phyloP scores from a whole-genome alignment of 2,329 filamentous ascomycete species.

The Periconia digitata region DNA sequence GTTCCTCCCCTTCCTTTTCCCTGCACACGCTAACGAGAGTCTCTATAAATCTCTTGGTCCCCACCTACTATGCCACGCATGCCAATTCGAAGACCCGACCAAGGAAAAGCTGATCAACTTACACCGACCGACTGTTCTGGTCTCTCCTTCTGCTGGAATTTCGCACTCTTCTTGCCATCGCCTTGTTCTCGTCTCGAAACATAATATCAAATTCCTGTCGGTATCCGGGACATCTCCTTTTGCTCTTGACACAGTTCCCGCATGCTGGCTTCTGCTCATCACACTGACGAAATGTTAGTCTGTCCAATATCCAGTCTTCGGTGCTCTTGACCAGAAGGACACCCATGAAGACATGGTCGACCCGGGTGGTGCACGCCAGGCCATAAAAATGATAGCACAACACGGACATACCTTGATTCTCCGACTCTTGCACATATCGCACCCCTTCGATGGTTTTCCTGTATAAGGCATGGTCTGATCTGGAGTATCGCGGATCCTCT shows the following conservation, averaged over 20 bases:
- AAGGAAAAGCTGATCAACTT: not conserved
- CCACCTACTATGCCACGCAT: not conserved
- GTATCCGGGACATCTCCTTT: conserved; percentile 35
- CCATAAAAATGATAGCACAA: too few relatives aligned
- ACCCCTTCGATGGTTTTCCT: conserved; percentile 55
- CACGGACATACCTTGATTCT: conserved; percentile 67
- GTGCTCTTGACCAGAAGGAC: conserved; percentile 1
- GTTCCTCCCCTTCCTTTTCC: too few relatives aligned
- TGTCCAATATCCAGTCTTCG: not conserved
- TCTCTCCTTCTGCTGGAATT: conserved; percentile 39
- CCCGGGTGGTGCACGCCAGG: conserved; percentile 5
- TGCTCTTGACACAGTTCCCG: conserved; percentile 38
- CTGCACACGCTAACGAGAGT: too few relatives aligned
- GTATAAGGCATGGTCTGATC: conserved; percentile 40
- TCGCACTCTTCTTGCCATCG: conserved; percentile 64
- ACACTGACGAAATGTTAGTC: conserved; percentile 26
- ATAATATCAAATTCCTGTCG: conserved; percentile 71
- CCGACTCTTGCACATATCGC: conserved; percentile 72
- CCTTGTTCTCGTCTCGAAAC: conserved; percentile 71
- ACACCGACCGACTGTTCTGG: conserved; percentile 5
- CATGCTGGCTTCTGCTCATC: conserved; percentile 40
- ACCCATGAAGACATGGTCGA: not conserved
- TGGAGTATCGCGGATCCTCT: conserved; percentile 9
- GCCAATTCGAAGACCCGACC: not conserved
- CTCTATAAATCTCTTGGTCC: not conserved